Base-by-base conservation (phyloP, 495 filamentous ascomycete genomes). In the Penicillium steckii region DNA sequence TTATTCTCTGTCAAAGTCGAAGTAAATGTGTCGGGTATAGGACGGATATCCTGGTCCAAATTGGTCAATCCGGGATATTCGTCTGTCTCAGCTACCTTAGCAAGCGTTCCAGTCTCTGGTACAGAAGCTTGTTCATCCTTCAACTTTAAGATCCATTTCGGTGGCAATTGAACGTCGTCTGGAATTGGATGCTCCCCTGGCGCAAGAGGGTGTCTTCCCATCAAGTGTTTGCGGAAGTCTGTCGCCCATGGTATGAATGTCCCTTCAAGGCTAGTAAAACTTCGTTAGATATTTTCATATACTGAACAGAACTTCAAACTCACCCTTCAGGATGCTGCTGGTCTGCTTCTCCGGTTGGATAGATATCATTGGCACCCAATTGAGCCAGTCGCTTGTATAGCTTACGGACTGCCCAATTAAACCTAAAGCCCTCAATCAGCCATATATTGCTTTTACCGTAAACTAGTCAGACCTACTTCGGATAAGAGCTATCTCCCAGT, bases 291-390 rank as follows among this genome's bases (percentile, higher is more conserved):
- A 25, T 8, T n/a, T 21, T 25, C 13, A 23, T 12, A 23, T n/a
- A 30, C 72, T 3, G 10, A 44, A 8, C 18, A 1, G 24, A 23
- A 33, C 1, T 1, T 6, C 38, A 26, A 13, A 73, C 83, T 63
- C 67, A 95, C 88, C 94, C 94, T 77, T 97, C 91, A 30, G 86
- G 80, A 80, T 96, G 89, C 60, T 92, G 88, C 54, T 96, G 91
- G 65, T 99, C 95, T 32, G 85, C 90, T 65, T 97, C 94, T 2
- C 89, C 93, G 35, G 85, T 76, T 19, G 82, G 81, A 58, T 85
- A 87, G 53, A 91, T 79, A 50, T 93, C 86, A 37, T 79, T 77
- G 4, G 89, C 95, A 1, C 94, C 91, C 6, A 99, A 78, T 66
- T 97, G 94, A 30, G 87, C 57, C 21, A 99, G 77, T 33, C 94